Evolutionary conservation across 2,329 filamentous ascomycete genomes (phyloP).

Genomic region (Aaosphaeria pasadenensis): DNA sequence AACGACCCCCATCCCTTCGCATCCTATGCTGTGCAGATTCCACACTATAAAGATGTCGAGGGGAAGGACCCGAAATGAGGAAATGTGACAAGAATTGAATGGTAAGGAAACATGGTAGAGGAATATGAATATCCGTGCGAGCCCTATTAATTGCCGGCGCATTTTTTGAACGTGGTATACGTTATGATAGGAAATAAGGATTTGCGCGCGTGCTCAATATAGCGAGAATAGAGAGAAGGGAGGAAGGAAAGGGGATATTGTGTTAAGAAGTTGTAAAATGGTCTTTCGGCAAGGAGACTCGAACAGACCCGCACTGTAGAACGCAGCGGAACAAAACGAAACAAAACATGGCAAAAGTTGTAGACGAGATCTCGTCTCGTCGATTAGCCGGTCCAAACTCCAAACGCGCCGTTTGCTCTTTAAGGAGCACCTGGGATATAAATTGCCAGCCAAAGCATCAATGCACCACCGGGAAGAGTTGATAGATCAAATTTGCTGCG

Average conservation of each 20-base stretch:
- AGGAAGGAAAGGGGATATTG: slow-evolving; percentile 3
- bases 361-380: slow-evolving; percentile 7
- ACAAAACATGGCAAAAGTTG: slow-evolving; percentile 13
- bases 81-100: no score
- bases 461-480: slow-evolving; percentile 8
- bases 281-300: no score
- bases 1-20: no score
- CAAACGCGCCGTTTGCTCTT: slow-evolving; percentile 12
- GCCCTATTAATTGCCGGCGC: slow-evolving; percentile 24
- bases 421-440: slow-evolving; percentile 7
- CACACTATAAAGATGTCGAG: no score
- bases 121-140: slow-evolving; percentile 17
- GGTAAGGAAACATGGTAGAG: slow-evolving; percentile 1
- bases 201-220: slow-evolving; percentile 13
- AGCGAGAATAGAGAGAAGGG: slow-evolving; percentile 12
- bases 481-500: not conserved
- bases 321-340: slow-evolving; percentile 4
- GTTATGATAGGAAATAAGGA: slow-evolving; percentile 3
- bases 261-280: not conserved
- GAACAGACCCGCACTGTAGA: no score
- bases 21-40: no score
- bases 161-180: slow-evolving; percentile 15
- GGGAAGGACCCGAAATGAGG: no score
- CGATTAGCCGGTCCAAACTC: slow-evolving; percentile 14
- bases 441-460: slow-evolving; percentile 3